Conservation (phyloP, 768 basidiomycete genomes). For the Agaricus blazei region DNA sequence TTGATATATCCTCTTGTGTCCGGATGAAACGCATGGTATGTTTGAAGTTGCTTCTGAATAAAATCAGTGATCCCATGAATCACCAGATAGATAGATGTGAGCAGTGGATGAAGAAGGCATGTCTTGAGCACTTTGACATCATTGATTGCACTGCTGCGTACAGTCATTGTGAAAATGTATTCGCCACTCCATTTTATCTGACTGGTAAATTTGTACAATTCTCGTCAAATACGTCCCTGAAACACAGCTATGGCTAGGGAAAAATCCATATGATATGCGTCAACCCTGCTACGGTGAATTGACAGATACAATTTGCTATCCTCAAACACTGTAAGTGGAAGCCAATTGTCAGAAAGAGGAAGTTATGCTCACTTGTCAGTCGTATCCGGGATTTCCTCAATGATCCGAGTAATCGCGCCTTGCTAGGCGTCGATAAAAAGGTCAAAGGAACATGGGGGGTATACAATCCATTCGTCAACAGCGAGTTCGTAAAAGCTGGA, state of each 20-base stretch:
- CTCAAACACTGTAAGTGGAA: constrained; percentile 35
- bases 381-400: constrained; percentile 32
- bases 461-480: constrained; percentile 32
- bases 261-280: constrained; percentile 69
- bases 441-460: constrained; percentile 28
- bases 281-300: constrained; percentile 49
- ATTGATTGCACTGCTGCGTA: constrained; percentile 62
- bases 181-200: constrained; percentile 34
- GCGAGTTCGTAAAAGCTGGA: constrained; percentile 41
- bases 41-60: neutral
- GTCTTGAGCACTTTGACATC: constrained; percentile 59
- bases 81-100: constrained; percentile 39
- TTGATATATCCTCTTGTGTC: constrained; percentile 48
- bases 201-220: constrained; percentile 31
- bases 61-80: no score
- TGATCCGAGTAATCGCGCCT: constrained; percentile 42
- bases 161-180: constrained; percentile 41
- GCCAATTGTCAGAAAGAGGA: neutral
- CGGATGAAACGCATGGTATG: constrained; percentile 55
- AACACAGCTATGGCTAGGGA: constrained; percentile 19
- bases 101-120: constrained; percentile 46
- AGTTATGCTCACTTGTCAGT: no score
- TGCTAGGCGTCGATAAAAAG: constrained; percentile 58
- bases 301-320: constrained; percentile 48
- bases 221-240: no score